A percentile compares a stretch with the other conserved stretches of the same genome.
phyloP scores from a whole-genome alignment of 306 rosid species.

The Corylus avellana region DNA sequence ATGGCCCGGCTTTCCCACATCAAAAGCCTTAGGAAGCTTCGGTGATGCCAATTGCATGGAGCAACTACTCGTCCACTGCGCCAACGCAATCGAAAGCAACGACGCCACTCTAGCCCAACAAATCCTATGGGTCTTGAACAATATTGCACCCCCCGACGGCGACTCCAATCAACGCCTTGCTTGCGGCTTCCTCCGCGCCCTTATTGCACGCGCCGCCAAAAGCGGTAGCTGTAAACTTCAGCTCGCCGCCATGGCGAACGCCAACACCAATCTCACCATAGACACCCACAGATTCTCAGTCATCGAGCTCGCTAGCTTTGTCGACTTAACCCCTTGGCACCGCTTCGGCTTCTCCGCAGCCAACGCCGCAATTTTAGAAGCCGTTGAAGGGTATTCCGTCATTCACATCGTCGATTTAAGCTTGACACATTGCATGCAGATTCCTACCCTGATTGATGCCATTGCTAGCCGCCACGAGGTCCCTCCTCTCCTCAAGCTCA shows the following conservation, averaged over 20 bases:
- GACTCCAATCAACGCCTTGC: slow-evolving; percentile 89
- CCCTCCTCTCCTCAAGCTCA: slow-evolving; percentile 70
- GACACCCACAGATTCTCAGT: slow-evolving; percentile 69
- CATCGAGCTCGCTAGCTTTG: slow-evolving; percentile 80
- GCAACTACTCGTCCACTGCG: slow-evolving; percentile 81
- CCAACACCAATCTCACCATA: slow-evolving; percentile 26
- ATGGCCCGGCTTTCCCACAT: slow-evolving; percentile 78
- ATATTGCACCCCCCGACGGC: slow-evolving; percentile 84
- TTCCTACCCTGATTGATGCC: slow-evolving; percentile 87
- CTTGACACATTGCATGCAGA: slow-evolving; percentile 92
- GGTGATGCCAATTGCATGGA: slow-evolving; percentile 94
- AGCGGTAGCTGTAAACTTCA: slow-evolving; percentile 55
- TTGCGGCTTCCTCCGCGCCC: slow-evolving; percentile 75
- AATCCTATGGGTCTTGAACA: slow-evolving; percentile 92
- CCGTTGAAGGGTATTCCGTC: slow-evolving; percentile 65
- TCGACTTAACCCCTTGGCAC: slow-evolving; percentile 92
- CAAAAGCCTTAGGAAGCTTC: slow-evolving; percentile 53
- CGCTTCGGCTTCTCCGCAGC: slow-evolving; percentile 89
- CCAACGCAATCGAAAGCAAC: slow-evolving; percentile 79
- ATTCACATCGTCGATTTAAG: slow-evolving; percentile 80
- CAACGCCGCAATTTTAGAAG: slow-evolving; percentile 72
- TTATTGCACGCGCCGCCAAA: slow-evolving; percentile 64
- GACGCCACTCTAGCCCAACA: slow-evolving; percentile 87
- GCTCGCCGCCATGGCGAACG: slow-evolving; percentile 42
- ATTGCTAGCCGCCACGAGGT: slow-evolving; percentile 64